Base-by-base conservation (phyloP, 2,329 filamentous ascomycete genomes). In the Leptosphaerulina australis region DNA sequence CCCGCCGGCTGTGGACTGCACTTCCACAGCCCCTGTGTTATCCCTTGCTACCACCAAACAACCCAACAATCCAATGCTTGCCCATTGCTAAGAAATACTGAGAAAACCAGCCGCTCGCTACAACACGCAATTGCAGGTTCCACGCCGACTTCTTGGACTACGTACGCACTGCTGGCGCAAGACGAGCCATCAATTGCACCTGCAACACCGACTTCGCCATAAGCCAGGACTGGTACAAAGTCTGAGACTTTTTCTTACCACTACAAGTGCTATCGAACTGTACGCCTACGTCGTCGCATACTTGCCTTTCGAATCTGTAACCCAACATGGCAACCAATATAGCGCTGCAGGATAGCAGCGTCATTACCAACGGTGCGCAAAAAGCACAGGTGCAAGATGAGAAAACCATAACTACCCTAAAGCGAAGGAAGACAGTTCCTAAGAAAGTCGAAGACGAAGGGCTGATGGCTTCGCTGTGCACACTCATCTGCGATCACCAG, bases 401-500 rank as follows among this genome's bases (percentile, higher is more conserved):
- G 9, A 62, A 59, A 33, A 31, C 31, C 11, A 34, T 51, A 18
- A 39, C 39, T n/a, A 46, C 46, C 29, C 48, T 53, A 39, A 63
- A 59, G 40, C 57, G 59, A 44, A 52, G 55, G 48, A 64, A 63
- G 37, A 20, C 34, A 29, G 38, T 37, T 35, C 14, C 54, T 10
- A 73, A 81, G 56, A 86, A 82, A 76, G 77, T 79, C 67, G 85
- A 85, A 71, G 83, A 84, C 41, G 82, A 87, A 59, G 79, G 84
- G 46, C 77, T 84, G 30, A 76, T 83, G 62, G 84, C 81, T 66
- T 80, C 81, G 53, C 72, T 88, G 35, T 81, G 83, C 54, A 79
- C 81, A 66, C 90, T 87, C 84, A 82, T 92, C 69, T 84, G 90
- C 60, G 79, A 88, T 66, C 90, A 93, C 72, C 89, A 93, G 72